phyloP scores from a whole-genome alignment of 1,139 yeast species.

The Yamadazyma songkhlaensis region DNA sequence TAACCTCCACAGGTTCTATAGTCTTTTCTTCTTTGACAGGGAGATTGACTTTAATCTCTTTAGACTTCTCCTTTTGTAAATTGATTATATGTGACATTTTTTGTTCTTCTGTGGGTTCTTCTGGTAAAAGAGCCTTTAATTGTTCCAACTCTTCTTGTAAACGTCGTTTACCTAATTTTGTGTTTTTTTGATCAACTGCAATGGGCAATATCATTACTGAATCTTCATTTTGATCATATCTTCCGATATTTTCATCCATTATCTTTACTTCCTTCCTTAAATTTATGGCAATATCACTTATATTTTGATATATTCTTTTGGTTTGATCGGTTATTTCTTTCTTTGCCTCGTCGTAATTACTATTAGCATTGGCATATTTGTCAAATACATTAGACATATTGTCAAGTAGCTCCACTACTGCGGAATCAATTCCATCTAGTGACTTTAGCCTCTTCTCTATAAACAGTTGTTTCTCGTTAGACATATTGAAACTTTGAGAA shows the following conservation, averaged over 20 bases:
- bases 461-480: slow-evolving; percentile 19
- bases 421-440: slow-evolving; percentile 41
- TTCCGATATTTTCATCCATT: slow-evolving; percentile 57
- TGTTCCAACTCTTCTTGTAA: slow-evolving; percentile 35
- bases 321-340: slow-evolving; percentile 29
- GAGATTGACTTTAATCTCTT: slow-evolving; percentile 2
- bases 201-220: slow-evolving; percentile 57
- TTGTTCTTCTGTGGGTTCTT: slow-evolving; percentile 13
- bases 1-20: neutral
- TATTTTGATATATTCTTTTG: slow-evolving; percentile 28
- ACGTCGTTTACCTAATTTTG: slow-evolving; percentile 52
- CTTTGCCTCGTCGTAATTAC: slow-evolving; percentile 17
- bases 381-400: slow-evolving; percentile 38
- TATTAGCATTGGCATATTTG: slow-evolving; percentile 28
- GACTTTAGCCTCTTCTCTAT: slow-evolving; percentile 47
- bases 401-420: slow-evolving; percentile 44
- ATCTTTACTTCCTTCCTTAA: slow-evolving; percentile 56
- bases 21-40: neutral
- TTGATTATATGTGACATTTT: neutral
- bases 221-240: slow-evolving; percentile 41
- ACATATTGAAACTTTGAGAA: neutral
- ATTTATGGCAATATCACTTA: slow-evolving; percentile 44
- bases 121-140: slow-evolving; percentile 22
- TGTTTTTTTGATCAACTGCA: slow-evolving; percentile 59
- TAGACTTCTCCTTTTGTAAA: neutral